Evolutionary conservation across 2,329 filamentous ascomycete species (phyloP), one percentile per base, ranked within the genome.

Genomic region (Neoscytalidium dimidiatum): DNA sequence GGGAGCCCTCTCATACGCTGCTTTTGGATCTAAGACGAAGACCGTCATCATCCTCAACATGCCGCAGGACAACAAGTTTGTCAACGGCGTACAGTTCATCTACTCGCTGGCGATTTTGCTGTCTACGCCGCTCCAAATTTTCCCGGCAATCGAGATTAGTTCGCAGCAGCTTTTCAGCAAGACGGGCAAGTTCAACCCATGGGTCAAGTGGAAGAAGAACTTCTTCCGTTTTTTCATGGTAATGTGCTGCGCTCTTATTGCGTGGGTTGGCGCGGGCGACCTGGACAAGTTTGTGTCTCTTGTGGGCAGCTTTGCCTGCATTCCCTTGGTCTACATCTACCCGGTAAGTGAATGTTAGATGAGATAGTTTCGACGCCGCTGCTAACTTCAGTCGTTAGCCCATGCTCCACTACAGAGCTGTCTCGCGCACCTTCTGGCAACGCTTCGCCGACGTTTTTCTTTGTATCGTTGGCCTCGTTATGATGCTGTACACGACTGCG

Each of bases 201-300:
- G 92, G 75, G 96, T 99, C 83, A 99, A 99, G 82, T 99, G 95
- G 95, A 92, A 98, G 84, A 99, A 99, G 88, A 99, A 99, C 71
- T 82, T 90, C 35, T 99, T 97, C 83, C 90, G 95, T 63, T 99
- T 98, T 83, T 89, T 94, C 74, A 88, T 97, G 68, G 95, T 98
- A 58, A 86, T 92, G 72, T 79, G 95, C 26, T 98, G 95, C 73
- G 91, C 94, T 0, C 79, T 88, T 66, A 90, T 99, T 69, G 94
- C 94, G 1, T 99, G 93, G 92, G 88, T 90, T 49, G 95, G 95
- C 67, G 94, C 95, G 3, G 91, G 92, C 70, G 90, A 98, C 78
- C 82, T 99, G 63, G 95, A 99, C 81, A 98, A 98, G 79, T 99
- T 99, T 77, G 96, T 99, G 33, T 91, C 93, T 23, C 84, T 99